phyloP scores from a whole-genome alignment of 1,139 yeast genomes.

The Taphrina communis region DNA sequence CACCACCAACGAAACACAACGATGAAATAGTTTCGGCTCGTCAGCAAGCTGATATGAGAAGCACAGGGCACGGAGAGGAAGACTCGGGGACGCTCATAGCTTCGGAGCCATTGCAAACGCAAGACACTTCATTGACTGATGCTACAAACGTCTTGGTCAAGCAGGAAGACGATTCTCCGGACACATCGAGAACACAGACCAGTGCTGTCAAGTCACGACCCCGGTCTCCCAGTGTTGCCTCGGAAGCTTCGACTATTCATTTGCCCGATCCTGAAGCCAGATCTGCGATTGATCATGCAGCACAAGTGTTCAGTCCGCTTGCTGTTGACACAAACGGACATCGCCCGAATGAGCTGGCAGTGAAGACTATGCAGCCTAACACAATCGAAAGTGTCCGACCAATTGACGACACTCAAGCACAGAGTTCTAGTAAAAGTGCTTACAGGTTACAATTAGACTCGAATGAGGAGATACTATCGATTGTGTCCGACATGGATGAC shows the following conservation, averaged over 20 bases:
- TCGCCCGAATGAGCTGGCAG: background rate
- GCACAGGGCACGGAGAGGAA: background rate
- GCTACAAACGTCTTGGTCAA: background rate
- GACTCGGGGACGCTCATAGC: background rate
- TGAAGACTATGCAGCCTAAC: too few relatives aligned
- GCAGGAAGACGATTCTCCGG: background rate
- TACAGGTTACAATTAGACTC: background rate
- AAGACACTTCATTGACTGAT: background rate
- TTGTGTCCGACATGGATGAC: constrained; percentile 21
- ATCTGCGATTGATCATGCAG: background rate
- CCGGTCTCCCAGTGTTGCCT: background rate
- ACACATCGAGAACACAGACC: background rate
- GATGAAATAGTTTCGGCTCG: background rate
- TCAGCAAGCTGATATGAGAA: background rate
- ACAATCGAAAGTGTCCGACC: too few relatives aligned
- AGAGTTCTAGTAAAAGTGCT: background rate
- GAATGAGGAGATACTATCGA: constrained; percentile 15
- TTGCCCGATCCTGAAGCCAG: constrained; percentile 5
- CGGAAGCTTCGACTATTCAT: constrained; percentile 22
- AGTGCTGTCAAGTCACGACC: background rate
- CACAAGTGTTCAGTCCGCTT: background rate
- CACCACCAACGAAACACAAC: background rate
- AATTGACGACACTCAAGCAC: too few relatives aligned
- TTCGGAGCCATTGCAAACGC: background rate
- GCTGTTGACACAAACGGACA: background rate